phyloP scores from a whole-genome alignment of 2,329 filamentous ascomycete species.

The Sporothrix dimorphospora region DNA sequence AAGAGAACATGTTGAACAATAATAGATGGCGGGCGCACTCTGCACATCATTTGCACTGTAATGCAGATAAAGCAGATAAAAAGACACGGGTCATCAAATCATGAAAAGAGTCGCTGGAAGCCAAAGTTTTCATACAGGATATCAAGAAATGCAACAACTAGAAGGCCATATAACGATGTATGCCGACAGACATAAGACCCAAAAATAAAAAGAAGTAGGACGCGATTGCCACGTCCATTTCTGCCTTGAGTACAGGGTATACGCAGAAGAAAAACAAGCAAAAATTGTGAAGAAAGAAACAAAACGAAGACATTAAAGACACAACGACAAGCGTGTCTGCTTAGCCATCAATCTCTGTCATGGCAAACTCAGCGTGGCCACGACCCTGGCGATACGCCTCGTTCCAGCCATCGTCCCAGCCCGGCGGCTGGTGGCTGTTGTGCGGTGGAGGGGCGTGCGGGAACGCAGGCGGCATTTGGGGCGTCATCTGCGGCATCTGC shows the following conservation, averaged over 20 bases:
- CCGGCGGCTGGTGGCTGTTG: neutral
- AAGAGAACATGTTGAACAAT: neutral
- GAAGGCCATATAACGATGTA: too few relatives aligned
- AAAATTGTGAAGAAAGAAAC: neutral
- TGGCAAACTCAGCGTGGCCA: constrained; percentile 22
- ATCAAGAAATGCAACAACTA: too few relatives aligned
- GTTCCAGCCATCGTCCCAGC: constrained; percentile 26
- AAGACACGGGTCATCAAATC: constrained; percentile 4
- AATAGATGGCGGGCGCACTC: neutral
- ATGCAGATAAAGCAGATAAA: neutral
- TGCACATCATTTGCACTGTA: neutral
- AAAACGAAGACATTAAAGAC: neutral
- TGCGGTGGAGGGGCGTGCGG: constrained; percentile 7
- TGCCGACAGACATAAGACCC: neutral
- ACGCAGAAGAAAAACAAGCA: neutral
- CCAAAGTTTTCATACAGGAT: neutral
- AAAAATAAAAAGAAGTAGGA: neutral
- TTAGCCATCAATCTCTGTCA: constrained; percentile 22
- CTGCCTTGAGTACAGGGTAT: constrained; percentile 12
- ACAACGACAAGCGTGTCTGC: neutral
- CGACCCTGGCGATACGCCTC: constrained; percentile 24
- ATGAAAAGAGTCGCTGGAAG: neutral
- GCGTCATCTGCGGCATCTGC: constrained; percentile 8
- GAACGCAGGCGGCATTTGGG: constrained; percentile 18
- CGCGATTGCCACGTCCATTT: neutral